Conservation (phyloP, 2,329 filamentous ascomycete species). For the Trichophyton verrucosum region DNA sequence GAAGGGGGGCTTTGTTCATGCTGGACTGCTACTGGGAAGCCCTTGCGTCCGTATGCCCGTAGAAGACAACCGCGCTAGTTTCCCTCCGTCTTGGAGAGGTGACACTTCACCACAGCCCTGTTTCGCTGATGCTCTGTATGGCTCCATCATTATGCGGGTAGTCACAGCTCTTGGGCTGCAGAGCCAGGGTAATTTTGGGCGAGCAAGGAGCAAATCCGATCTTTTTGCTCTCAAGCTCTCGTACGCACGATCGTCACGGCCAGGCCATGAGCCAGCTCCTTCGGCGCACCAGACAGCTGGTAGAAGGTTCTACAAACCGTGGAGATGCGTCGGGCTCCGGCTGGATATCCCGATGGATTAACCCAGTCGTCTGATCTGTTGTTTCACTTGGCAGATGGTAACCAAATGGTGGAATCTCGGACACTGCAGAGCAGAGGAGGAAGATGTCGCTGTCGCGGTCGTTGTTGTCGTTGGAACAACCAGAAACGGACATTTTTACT, state of each 20-base stretch:
- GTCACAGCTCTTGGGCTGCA: background rate
- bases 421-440: background rate
- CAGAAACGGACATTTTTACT: constrained; percentile 1
- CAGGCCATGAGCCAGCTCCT: background rate
- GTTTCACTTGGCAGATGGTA: background rate
- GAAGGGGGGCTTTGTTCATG: background rate
- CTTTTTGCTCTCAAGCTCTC: background rate
- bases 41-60: background rate
- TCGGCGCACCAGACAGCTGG: background rate
- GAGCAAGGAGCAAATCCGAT: constrained; percentile 1
- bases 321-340: background rate
- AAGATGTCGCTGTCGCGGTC: background rate
- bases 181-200: background rate
- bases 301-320: background rate
- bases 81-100: constrained; percentile 1
- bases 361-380: background rate
- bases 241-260: background rate
- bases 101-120: background rate
- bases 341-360: background rate
- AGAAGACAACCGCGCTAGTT: background rate
- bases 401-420: background rate
- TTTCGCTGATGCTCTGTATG: background rate
- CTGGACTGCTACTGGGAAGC: background rate
- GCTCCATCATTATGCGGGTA: background rate
- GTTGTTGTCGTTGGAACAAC: background rate